Base-by-base conservation (phyloP, 306 rosid species). In the Rosa rugosa region DNA sequence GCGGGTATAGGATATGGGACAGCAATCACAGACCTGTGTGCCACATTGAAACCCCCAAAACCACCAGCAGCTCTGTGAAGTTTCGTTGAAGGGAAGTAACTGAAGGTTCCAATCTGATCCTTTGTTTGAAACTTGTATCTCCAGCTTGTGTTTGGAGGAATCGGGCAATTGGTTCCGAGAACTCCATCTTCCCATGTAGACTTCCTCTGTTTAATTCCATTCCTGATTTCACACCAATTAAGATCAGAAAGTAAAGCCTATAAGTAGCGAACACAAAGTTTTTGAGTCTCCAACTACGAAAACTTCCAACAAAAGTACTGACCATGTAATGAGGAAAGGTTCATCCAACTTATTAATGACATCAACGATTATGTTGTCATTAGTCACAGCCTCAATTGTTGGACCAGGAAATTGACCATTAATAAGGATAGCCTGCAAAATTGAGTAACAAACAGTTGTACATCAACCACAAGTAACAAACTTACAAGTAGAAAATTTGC, bases 331-430 rank as follows among this genome's bases (percentile, higher is more conserved):
- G 75, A 94, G 97, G 79, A 92, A 92, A 70, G 92, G 88, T 49
- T 90, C 97, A 1, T 91, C 97, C 36, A 94, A 69, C 83, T 89
- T 88, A 80, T 94, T 94, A 57, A 86, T 82, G 71, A 92, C 93
- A 84, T 86, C 78, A 0, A 94, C 82, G 25, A 92, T 8, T 38
- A 94, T 86, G 57, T 92, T 94, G 70, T 92, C 91, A 80, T 94
- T 94, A 10, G 98, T 94, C 44, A 88, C 87, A 54, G 89, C 86
- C 0, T 94, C 97, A 53, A 94, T 75, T 12, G 76, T 88, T 11
- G 98, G 98, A n/a, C 97, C 97, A 5, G 98, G 98, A 74, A 91
- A 92, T 78, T 92, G 88, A 12, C 97, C 97, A 69, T 92, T 94
- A 50, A 94, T 91, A 63, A 92, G 97, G 77, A 92, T 94, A 3